Conservation (phyloP, 2,329 filamentous ascomycete genomes). For the Colletotrichum cuscutae region DNA sequence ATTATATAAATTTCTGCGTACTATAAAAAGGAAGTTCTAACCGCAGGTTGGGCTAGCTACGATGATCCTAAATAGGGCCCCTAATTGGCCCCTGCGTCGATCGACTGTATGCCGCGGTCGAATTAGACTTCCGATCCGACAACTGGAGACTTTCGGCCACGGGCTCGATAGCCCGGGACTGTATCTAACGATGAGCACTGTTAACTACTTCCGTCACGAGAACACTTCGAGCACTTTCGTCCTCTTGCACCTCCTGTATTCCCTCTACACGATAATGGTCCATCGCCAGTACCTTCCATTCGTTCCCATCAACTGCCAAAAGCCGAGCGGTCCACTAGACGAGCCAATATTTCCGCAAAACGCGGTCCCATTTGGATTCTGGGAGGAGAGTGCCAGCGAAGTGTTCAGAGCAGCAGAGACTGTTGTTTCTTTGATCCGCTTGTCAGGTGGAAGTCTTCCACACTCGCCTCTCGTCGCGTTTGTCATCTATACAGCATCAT, state of each 20-base stretch:
- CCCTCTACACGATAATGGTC: constrained; percentile 73
- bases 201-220: constrained; percentile 74
- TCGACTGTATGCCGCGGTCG: no score
- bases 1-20: no score
- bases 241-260: constrained; percentile 73
- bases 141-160: constrained; percentile 59
- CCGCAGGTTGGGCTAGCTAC: no score
- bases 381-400: constrained; percentile 69
- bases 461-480: constrained; percentile 76
- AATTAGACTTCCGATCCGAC: no score
- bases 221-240: constrained; percentile 72
- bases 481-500: constrained; percentile 73
- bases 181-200: constrained; percentile 55
- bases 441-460: constrained; percentile 69
- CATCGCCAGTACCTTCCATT: constrained; percentile 77
- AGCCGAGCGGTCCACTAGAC: constrained; percentile 67
- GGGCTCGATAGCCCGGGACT: constrained; percentile 53
- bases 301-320: constrained; percentile 63
- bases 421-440: constrained; percentile 72
- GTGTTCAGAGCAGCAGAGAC: constrained; percentile 71
- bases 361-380: constrained; percentile 64
- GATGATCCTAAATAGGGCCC: no score
- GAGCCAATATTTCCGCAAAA: constrained; percentile 62
- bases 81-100: no score
- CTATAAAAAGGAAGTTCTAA: no score